Conservation (phyloP, 2,329 filamentous ascomycete species). For the Monilinia vaccinii-corymbosi region DNA sequence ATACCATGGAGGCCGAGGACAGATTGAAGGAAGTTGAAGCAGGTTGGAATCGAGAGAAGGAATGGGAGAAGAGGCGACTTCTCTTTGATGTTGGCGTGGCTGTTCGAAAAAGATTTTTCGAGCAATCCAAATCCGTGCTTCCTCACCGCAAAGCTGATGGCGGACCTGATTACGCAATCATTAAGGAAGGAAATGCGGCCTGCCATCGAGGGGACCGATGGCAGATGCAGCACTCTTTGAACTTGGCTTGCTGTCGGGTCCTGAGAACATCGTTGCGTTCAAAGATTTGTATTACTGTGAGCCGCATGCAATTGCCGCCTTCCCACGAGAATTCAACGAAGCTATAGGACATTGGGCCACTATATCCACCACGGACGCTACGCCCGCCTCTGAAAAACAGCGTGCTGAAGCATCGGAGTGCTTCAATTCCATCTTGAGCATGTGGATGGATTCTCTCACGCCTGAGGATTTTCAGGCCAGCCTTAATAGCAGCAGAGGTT, state of each 20-base stretch:
- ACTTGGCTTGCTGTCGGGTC: not conserved
- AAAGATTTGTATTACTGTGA: not conserved
- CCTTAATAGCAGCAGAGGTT: not conserved
- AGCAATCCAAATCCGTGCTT: not conserved
- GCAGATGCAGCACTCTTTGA: not conserved
- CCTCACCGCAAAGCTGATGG: not conserved
- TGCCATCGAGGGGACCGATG: not conserved
- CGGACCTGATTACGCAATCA: no score
- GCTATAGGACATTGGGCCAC: not conserved
- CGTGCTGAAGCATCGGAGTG: not conserved
- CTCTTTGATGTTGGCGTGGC: not conserved
- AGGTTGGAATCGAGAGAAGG: not conserved
- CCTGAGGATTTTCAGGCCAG: not conserved
- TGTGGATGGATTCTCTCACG: accelerated
- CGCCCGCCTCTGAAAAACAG: not conserved
- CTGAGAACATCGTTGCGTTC: not conserved
- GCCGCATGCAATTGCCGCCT: not conserved
- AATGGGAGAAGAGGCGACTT: not conserved
- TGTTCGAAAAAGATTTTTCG: not conserved
- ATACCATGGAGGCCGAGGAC: not conserved
- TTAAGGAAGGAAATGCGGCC: not conserved
- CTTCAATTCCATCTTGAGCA: not conserved
- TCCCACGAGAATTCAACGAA: not conserved
- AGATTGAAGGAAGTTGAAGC: not conserved
- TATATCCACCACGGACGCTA: not conserved